Percentiles rank a stretch among this genome's conserved stretches.
These are phyloP conservation scores for Sphaerulina vaccinii DNA, from an alignment of 2,329 filamentous ascomycete species.

Conservation along the genomic window DNA sequence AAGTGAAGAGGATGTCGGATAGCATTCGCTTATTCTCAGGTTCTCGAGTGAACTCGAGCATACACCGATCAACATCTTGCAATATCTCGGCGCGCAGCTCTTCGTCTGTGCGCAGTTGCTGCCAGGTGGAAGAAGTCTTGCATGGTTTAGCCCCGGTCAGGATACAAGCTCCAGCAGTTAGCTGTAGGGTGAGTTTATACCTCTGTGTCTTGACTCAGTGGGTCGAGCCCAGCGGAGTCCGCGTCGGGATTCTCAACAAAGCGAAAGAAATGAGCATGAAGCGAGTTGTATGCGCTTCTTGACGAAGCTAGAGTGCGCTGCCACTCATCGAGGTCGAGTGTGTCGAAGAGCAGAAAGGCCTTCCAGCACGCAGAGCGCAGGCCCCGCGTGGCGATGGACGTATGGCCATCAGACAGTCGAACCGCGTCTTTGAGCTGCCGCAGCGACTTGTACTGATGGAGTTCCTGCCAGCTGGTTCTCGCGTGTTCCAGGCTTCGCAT, in stretches of 20 bases:
- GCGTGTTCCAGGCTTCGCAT: conserved; percentile 38
- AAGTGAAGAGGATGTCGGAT: conserved; percentile 87
- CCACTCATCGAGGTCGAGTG: conserved; percentile 66
- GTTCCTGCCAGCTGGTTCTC: conserved; percentile 34
- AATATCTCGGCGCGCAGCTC: conserved; percentile 80
- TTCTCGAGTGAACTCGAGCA: conserved; percentile 77
- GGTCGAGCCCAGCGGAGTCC: conserved; percentile 72
- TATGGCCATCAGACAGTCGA: conserved; percentile 27
- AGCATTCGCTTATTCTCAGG: conserved; percentile 75
- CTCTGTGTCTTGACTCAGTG: conserved; percentile 77
- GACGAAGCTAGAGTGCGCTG: conserved; percentile 63
- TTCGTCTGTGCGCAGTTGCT: conserved; percentile 81
- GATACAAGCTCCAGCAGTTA: conserved; percentile 23
- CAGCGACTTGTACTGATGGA: conserved; percentile 32
- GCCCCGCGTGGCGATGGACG: conserved; percentile 45
- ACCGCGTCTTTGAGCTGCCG: conserved; percentile 35
- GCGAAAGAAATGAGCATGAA: conserved; percentile 72
- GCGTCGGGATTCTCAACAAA: conserved; percentile 83
- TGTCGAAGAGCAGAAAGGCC: conserved; percentile 77
- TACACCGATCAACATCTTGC: conserved; percentile 83
- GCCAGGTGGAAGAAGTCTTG: conserved; percentile 83
- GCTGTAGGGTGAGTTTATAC: conserved; percentile 43
- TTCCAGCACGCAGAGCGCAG: conserved; percentile 92
- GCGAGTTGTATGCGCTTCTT: conserved; percentile 69
- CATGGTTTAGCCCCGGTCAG: conserved; percentile 46